Evolutionary conservation across 306 rosid species (phyloP).

Genomic region (Fragaria ananassa): DNA sequence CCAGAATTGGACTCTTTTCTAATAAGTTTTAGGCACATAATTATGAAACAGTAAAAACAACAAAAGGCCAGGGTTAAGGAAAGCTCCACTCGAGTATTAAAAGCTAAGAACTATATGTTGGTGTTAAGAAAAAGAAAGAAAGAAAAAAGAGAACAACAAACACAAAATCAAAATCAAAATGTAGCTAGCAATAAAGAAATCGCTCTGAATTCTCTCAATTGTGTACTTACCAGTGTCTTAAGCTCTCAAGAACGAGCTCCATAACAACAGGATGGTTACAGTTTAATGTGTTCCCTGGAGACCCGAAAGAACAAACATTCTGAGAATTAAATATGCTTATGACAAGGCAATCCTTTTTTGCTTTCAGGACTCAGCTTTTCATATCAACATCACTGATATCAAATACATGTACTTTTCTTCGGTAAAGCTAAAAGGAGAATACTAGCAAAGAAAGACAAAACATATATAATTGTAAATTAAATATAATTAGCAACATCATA

Average conservation of each 20-base stretch:
- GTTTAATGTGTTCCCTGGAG: slow-evolving; percentile 84
- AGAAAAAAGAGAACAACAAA: slow-evolving; percentile 2
- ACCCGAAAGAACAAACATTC: slow-evolving; percentile 21
- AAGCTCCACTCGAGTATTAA: background rate
- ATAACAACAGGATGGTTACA: slow-evolving; percentile 94
- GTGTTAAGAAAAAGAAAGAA: background rate
- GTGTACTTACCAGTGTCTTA: slow-evolving; percentile 82
- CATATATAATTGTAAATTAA: background rate
- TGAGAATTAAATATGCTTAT: slow-evolving; percentile 25
- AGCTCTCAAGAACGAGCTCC: slow-evolving; percentile 91
- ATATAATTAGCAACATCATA: background rate
- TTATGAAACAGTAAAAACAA: background rate
- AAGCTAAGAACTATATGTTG: slow-evolving; percentile 13
- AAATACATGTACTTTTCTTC: background rate
- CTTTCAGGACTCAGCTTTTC: background rate
- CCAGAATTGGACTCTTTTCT: background rate
- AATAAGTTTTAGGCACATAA: background rate
- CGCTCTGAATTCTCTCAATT: background rate
- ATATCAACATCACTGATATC: background rate
- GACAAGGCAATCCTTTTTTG: slow-evolving; percentile 9
- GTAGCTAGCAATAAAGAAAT: slow-evolving; percentile 20
- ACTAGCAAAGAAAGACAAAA: background rate
- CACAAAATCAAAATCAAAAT: background rate
- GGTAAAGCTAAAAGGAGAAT: background rate
- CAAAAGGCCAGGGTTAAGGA: background rate